Evolutionary conservation across 768 basidiomycete species (phyloP).

Genomic region (Kwoniella europaea): DNA sequence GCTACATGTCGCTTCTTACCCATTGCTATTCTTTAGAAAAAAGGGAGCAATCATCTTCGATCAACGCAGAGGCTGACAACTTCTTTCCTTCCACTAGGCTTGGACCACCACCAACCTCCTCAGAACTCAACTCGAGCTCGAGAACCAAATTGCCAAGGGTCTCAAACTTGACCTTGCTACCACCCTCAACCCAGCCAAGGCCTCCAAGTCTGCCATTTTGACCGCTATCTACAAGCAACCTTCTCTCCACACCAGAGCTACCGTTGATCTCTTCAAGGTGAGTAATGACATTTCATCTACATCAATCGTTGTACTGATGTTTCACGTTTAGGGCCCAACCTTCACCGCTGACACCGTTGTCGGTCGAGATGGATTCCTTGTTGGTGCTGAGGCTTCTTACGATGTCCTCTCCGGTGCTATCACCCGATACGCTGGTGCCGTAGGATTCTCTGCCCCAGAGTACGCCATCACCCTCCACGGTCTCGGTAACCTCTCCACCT

Average conservation of each 20-base stretch:
- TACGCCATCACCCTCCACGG: slow-evolving; percentile 87
- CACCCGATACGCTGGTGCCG: slow-evolving; percentile 85
- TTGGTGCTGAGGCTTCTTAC: slow-evolving; percentile 95
- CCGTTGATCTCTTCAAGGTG: slow-evolving; percentile 93
- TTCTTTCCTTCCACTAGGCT: slow-evolving; percentile 62
- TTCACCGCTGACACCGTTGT: slow-evolving; percentile 95
- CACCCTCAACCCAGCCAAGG: slow-evolving; percentile 82
- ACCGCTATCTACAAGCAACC: slow-evolving; percentile 93
- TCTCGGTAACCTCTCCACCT: slow-evolving; percentile 90
- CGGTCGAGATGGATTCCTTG: slow-evolving; percentile 95
- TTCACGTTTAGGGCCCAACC: slow-evolving; percentile 76
- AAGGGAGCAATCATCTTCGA: too few species aligned
- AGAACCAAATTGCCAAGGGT: slow-evolving; percentile 96
- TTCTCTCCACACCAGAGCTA: slow-evolving; percentile 86
- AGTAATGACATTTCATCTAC: slow-evolving; percentile 33
- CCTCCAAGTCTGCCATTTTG: slow-evolving; percentile 78
- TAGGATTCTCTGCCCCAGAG: slow-evolving; percentile 95
- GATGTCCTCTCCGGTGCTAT: slow-evolving; percentile 92
- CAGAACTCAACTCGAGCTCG: slow-evolving; percentile 88
- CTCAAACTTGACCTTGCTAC: slow-evolving; percentile 92
- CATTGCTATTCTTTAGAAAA: too few species aligned
- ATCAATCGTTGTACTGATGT: background rate
- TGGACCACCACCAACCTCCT: slow-evolving; percentile 96
- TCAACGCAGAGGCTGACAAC: background rate
- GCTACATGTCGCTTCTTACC: too few species aligned